phyloP scores from a whole-genome alignment of 208 protist species.

The Tritrichomonas foetus region DNA sequence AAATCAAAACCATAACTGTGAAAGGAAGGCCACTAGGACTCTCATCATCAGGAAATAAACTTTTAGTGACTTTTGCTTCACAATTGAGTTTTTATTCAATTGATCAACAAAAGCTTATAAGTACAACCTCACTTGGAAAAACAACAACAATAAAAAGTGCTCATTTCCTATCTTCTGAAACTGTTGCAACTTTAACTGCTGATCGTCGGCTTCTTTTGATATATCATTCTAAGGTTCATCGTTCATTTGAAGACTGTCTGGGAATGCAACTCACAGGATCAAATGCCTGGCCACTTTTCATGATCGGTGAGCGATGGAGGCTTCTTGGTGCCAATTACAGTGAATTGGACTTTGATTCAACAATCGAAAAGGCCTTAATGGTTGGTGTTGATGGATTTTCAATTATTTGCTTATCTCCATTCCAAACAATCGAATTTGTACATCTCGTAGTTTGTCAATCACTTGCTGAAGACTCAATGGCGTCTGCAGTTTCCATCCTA shows the following conservation, averaged over 20 bases:
- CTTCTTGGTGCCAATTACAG: background rate
- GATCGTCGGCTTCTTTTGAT: background rate
- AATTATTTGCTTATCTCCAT: background rate
- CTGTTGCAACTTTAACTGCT: background rate
- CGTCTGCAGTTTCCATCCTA: background rate
- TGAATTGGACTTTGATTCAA: background rate
- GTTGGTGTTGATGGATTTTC: background rate
- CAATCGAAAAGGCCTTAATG: background rate
- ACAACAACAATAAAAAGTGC: background rate
- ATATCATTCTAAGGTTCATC: background rate
- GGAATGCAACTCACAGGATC: background rate
- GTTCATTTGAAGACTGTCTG: background rate
- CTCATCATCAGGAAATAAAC: background rate
- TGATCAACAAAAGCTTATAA: background rate
- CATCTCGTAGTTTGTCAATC: background rate
- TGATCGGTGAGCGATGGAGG: background rate
- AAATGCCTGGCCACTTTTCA: background rate
- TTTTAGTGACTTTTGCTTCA: background rate
- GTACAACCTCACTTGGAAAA: background rate
- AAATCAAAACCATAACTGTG: no score
- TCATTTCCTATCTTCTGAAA: background rate
- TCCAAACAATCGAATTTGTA: background rate
- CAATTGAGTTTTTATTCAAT: background rate
- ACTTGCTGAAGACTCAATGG: background rate
- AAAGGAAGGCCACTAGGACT: no score